Conservation (phyloP, 140 eudicot genomes). For the Bidens hawaiensis region DNA sequence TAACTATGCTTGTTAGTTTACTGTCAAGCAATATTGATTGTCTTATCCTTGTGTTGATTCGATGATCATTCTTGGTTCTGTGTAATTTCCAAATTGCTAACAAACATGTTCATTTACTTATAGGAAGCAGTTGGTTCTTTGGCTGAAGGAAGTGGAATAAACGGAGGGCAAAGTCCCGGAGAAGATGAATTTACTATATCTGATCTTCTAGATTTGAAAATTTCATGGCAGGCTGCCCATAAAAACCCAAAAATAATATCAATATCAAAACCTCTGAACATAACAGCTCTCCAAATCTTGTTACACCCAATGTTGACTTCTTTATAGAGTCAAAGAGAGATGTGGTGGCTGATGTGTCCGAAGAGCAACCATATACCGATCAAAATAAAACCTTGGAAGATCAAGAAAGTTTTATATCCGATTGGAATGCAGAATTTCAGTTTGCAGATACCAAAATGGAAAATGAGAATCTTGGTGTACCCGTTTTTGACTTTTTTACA, state of each 20-base stretch:
- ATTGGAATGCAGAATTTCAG: slow-evolving; percentile 61
- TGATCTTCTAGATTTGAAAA: slow-evolving; percentile 50
- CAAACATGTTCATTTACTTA: slow-evolving; percentile 15
- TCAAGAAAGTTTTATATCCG: slow-evolving; percentile 30
- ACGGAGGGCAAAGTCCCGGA: slow-evolving; percentile 42
- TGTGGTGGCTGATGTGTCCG: slow-evolving; percentile 14
- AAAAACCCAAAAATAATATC: slow-evolving; percentile 23
- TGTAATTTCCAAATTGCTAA: not conserved
- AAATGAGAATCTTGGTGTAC: slow-evolving; percentile 26
- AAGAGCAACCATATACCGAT: slow-evolving; percentile 28
- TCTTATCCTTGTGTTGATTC: not conserved
- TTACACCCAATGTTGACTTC: slow-evolving; percentile 43
- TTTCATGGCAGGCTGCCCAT: slow-evolving; percentile 38
- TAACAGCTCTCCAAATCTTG: slow-evolving; percentile 28
- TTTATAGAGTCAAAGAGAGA: slow-evolving; percentile 29
- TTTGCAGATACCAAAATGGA: slow-evolving; percentile 39
- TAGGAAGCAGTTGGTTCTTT: slow-evolving; percentile 57
- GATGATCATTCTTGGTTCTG: not conserved
- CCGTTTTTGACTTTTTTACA: slow-evolving; percentile 44
- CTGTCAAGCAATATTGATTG: slow-evolving; percentile 1
- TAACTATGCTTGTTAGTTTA: no score
- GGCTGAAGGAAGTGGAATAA: slow-evolving; percentile 24
- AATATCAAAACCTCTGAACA: slow-evolving; percentile 25
- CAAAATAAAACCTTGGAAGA: slow-evolving; percentile 26
- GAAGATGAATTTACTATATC: slow-evolving; percentile 40